phyloP scores from a whole-genome alignment of 2,329 filamentous ascomycete genomes.

The Phaeosphaeria sp. region DNA sequence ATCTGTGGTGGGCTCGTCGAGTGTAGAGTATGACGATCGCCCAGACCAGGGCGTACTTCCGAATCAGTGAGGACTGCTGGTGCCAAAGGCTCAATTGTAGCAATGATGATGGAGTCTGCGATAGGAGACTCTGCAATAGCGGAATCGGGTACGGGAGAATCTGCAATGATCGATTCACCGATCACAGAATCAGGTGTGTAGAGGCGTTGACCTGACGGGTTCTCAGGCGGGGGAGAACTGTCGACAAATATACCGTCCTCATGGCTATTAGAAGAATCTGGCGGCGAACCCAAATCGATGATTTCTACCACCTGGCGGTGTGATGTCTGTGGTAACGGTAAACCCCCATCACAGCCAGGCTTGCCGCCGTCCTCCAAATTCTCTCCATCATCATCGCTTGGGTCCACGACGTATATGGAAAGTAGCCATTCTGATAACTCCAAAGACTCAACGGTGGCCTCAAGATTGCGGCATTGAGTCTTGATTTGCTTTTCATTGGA shows the following conservation, averaged over 20 bases:
- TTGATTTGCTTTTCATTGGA: slow-evolving; percentile 59
- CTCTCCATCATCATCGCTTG: slow-evolving; percentile 6
- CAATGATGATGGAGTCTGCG: slow-evolving; percentile 1
- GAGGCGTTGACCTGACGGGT: background rate
- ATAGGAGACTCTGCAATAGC: background rate
- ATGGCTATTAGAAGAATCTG: slow-evolving; percentile 12
- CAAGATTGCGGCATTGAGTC: slow-evolving; percentile 64
- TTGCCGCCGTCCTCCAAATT: background rate
- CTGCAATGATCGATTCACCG: background rate
- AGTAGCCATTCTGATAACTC: slow-evolving; percentile 58
- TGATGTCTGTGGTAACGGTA: background rate
- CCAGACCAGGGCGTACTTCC: too few species aligned
- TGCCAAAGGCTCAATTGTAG: slow-evolving; percentile 15
- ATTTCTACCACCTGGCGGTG: slow-evolving; percentile 7
- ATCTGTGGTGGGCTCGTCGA: too few species aligned
- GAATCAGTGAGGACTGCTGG: too few species aligned
- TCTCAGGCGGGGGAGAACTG: background rate
- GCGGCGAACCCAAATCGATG: slow-evolving; percentile 27
- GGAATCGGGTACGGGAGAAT: background rate
- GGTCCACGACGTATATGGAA: slow-evolving; percentile 22
- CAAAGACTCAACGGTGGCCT: slow-evolving; percentile 69
- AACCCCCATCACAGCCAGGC: too few species aligned
- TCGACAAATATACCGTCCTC: background rate
- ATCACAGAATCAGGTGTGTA: slow-evolving; percentile 1
- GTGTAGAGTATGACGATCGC: too few species aligned